phyloP scores from a whole-genome alignment of 2,329 filamentous ascomycete genomes.

The Penicillium verrucosum region DNA sequence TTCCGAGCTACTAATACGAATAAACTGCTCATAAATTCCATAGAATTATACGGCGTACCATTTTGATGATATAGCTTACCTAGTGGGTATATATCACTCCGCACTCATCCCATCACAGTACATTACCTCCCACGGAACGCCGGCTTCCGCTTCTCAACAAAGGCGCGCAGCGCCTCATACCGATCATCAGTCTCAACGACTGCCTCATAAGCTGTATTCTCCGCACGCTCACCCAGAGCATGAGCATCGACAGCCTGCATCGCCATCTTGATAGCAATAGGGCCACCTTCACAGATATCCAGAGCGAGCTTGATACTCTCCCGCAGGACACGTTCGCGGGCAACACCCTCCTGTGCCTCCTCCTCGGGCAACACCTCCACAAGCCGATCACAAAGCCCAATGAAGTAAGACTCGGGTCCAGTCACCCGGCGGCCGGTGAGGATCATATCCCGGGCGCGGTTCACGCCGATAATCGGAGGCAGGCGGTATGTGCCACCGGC shows the following conservation, averaged over 20 bases:
- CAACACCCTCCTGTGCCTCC: slow-evolving; percentile 53
- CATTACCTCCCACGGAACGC: slow-evolving; percentile 58
- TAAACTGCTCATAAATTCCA: background rate
- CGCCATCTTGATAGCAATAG: slow-evolving; percentile 75
- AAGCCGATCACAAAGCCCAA: slow-evolving; percentile 85
- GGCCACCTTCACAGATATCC: slow-evolving; percentile 87
- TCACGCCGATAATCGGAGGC: slow-evolving; percentile 72
- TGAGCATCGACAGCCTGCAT: slow-evolving; percentile 72
- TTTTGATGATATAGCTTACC: background rate
- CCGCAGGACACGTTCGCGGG: slow-evolving; percentile 65
- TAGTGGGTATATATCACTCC: background rate
- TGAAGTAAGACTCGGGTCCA: slow-evolving; percentile 82
- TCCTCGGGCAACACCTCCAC: slow-evolving; percentile 68
- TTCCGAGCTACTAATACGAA: background rate
- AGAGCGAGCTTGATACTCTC: slow-evolving; percentile 75
- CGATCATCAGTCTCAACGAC: slow-evolving; percentile 83
- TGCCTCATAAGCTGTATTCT: slow-evolving; percentile 80
- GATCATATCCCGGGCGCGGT: slow-evolving; percentile 82
- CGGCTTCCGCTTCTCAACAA: slow-evolving; percentile 71
- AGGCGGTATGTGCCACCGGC: slow-evolving; percentile 90
- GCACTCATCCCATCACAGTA: background rate
- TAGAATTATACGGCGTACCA: background rate
- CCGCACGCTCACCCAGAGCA: slow-evolving; percentile 65
- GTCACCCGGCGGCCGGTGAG: slow-evolving; percentile 83
- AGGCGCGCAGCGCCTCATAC: slow-evolving; percentile 82